A percentile compares a stretch with the other conserved stretches of the same genome.
phyloP scores from a whole-genome alignment of 768 basidiomycete species.

The Coprinopsis cinerea region DNA sequence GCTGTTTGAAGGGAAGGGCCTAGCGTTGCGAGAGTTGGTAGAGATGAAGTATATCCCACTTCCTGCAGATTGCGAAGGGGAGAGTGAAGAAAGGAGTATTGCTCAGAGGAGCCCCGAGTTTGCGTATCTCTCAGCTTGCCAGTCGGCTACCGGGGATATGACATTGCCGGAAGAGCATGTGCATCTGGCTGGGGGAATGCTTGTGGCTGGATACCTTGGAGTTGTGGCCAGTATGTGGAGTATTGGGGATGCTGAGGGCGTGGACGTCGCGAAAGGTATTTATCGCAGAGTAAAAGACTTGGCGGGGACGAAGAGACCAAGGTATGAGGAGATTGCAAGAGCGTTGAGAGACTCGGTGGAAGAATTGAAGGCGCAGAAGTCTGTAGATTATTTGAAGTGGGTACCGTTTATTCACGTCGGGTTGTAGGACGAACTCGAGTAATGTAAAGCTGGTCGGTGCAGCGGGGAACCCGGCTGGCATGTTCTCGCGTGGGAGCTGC shows the following conservation, averaged over 20 bases:
- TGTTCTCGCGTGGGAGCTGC: too few relatives aligned
- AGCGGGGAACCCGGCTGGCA: too few relatives aligned
- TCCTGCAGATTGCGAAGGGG: not conserved
- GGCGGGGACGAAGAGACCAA: not conserved
- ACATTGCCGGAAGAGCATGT: slow-evolving; percentile 10
- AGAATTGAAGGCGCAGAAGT: not conserved
- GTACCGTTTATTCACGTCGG: slow-evolving; percentile 12
- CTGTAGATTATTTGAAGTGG: slow-evolving; percentile 2
- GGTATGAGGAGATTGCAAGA: not conserved
- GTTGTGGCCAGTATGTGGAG: slow-evolving; percentile 14
- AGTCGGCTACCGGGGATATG: slow-evolving; percentile 7
- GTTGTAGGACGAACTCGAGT: too few relatives aligned
- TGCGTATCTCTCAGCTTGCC: slow-evolving; percentile 13
- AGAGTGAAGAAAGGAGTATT: not conserved
- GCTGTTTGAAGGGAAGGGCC: slow-evolving; percentile 1
- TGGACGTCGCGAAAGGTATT: slow-evolving; percentile 4
- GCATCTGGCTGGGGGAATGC: slow-evolving; percentile 13
- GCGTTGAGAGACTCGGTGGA: not conserved
- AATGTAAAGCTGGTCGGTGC: too few relatives aligned
- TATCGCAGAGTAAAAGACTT: not conserved
- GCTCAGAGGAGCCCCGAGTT: slow-evolving; percentile 9
- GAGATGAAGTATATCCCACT: not conserved
- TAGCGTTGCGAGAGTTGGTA: slow-evolving; percentile 7
- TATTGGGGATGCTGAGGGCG: slow-evolving; percentile 6
- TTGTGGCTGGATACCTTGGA: slow-evolving; percentile 8